Conservation (phyloP, 208 protist species). For the Crithidia acanthocephali region DNA sequence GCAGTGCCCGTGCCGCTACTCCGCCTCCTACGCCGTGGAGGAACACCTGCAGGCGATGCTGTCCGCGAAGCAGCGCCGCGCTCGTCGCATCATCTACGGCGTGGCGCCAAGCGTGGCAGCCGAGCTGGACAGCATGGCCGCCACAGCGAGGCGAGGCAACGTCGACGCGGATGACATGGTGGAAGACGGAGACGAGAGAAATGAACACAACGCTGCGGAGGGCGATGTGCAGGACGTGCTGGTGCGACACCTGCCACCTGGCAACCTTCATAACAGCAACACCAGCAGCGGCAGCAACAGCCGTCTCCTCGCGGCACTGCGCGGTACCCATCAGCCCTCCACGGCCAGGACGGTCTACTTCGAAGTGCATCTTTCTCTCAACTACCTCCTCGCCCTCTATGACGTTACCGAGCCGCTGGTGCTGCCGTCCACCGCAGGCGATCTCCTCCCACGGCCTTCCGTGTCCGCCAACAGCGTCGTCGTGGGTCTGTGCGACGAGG, state of each 20-base stretch:
- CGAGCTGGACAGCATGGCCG: background rate
- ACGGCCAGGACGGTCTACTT: slow-evolving; percentile 53
- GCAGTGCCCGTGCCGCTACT: slow-evolving; percentile 20
- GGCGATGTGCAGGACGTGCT: background rate
- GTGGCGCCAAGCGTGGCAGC: background rate
- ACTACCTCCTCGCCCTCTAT: slow-evolving; percentile 52
- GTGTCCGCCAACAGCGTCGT: slow-evolving; percentile 27
- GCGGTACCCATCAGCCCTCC: background rate
- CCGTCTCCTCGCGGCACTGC: background rate
- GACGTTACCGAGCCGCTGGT: background rate
- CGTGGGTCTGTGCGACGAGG: slow-evolving; percentile 30
- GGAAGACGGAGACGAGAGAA: background rate
- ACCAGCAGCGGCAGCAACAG: background rate
- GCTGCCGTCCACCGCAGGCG: background rate
- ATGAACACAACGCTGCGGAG: background rate
- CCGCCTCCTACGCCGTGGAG: slow-evolving; percentile 13
- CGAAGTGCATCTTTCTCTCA: slow-evolving; percentile 71
- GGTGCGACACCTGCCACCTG: background rate
- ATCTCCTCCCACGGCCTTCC: background rate
- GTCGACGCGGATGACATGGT: background rate
- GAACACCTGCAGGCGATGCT: slow-evolving; percentile 19
- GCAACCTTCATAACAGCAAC: background rate
- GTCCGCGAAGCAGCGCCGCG: slow-evolving; percentile 29
- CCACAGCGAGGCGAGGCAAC: too few species aligned
- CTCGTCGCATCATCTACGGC: slow-evolving; percentile 22